Evolutionary conservation across 768 basidiomycete species (phyloP), one percentile per base, ranked within the genome.

Genomic region (Psilocybe cyanescens): DNA sequence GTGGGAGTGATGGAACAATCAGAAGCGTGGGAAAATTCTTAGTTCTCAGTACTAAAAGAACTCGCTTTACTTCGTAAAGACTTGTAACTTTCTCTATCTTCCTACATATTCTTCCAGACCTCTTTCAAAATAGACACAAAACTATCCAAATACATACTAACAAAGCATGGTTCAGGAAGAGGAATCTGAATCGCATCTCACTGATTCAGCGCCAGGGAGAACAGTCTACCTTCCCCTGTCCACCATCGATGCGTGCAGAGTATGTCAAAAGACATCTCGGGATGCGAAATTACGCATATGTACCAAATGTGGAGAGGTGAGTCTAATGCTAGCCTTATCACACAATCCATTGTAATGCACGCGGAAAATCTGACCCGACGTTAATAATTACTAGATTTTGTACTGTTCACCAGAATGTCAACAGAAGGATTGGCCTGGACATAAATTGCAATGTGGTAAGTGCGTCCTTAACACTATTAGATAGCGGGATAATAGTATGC

Each of bases 391-490:
- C n/a, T 4, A 61, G 63, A 33, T 30, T 48, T 57, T 59, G 30
- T 70, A 39, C 64, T 73, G 31, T 65, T 71, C 53, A 50, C 67
- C 24, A 5, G 55, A 44, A 49, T 70, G 56, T 39, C 60, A 55
- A 41, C 50, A 57, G n/a, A 39, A 48, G 11, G 58, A 64, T 35
- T 64, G 63, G 58, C 16, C 31, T 44, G 24, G 48, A 12, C 33
- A 62, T 50, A 41, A 51, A 37, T 31, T 19, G 16, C n/a, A 35
- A 39, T 64, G 63, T 49, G 59, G 63, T 61, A 17, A 4, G 63
- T 60, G 14, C n/a, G 28, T 41, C 47, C 19, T 9, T 30, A n/a
- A 24, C 24, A 24, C 24, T 24, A 24, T 24, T 24, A 24, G 24
- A 24, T 31, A 45, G 8, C 16, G 29, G 35, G n/a, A 39, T 8